A percentile compares a stretch with the other conserved stretches of the same genome.
Evolutionary conservation across 1,284 basidiomycete genomes (phyloP).

Genomic region (Phaffia rhodozyma): DNA sequence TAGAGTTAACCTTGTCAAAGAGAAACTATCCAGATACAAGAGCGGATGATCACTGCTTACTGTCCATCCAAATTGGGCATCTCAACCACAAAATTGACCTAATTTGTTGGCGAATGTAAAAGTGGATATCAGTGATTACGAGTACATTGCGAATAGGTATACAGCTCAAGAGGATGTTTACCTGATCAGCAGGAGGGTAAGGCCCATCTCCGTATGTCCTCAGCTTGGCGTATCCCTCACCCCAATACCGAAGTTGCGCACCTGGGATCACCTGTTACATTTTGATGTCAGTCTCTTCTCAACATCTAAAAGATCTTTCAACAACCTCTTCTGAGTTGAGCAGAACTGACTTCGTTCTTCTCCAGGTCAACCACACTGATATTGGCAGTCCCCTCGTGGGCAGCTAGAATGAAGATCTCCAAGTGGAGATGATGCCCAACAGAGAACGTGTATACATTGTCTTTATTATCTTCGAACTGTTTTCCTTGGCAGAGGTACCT

Average conservation of each 20-base stretch:
- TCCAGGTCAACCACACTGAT: not conserved
- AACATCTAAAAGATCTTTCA: too few relatives aligned
- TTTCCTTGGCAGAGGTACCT: conserved; percentile 2
- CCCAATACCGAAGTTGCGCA: conserved; percentile 9
- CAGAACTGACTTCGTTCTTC: not conserved
- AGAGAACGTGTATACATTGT: conserved; percentile 4
- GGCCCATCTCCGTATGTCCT: not conserved
- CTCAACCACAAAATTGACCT: conserved; percentile 7
- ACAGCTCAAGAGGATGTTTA: not conserved
- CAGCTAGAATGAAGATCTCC: conserved; percentile 7
- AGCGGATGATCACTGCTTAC: not conserved
- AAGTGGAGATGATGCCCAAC: not conserved
- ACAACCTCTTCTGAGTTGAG: not conserved
- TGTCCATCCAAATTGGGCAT: conserved; percentile 6
- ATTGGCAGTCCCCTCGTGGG: conserved; percentile 6
- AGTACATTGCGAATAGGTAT: not conserved
- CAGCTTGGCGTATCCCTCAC: not conserved
- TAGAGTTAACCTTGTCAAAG: not conserved
- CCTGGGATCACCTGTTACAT: conserved; percentile 1
- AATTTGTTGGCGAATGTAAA: too few relatives aligned
- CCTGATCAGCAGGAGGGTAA: conserved; percentile 5
- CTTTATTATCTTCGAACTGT: conserved; percentile 6
- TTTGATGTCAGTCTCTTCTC: too few relatives aligned
- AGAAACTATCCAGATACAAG: too few relatives aligned
- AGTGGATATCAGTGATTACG: not conserved